Evolutionary conservation across 345 rosid genomes (phyloP).

Genomic region (Populus tremula): DNA sequence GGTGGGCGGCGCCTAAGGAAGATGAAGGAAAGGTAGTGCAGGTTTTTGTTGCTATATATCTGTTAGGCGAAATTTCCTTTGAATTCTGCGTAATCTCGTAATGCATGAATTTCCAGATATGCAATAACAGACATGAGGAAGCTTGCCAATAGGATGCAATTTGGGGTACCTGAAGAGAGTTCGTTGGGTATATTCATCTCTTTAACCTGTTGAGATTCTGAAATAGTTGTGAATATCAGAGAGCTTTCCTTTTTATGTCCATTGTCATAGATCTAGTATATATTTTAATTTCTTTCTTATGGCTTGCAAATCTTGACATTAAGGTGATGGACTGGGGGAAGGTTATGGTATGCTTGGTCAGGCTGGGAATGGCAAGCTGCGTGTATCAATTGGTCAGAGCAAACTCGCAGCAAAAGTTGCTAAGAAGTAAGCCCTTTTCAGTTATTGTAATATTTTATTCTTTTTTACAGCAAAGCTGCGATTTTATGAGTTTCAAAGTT

Average conservation of each 20-base stretch:
- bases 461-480: background rate
- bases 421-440: slow-evolving; percentile 50
- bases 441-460: background rate
- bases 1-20: slow-evolving; percentile 94
- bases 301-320: slow-evolving; percentile 12
- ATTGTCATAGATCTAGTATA: background rate
- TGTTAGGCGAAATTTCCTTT: background rate
- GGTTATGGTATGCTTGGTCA: slow-evolving; percentile 99
- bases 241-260: background rate
- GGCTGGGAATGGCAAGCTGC: slow-evolving; percentile 97
- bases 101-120: slow-evolving; percentile 48
- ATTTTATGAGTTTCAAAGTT: background rate
- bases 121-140: slow-evolving; percentile 96
- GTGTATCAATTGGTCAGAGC: slow-evolving; percentile 83
- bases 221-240: background rate
- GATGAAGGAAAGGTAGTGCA: slow-evolving; percentile 84
- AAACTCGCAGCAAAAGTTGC: slow-evolving; percentile 92
- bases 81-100: slow-evolving; percentile 11
- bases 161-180: slow-evolving; percentile 95
- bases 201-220: slow-evolving; percentile 1
- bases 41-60: background rate
- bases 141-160: slow-evolving; percentile 95
- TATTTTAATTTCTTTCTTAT: background rate
- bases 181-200: slow-evolving; percentile 58
- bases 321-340: slow-evolving; percentile 98